Evolutionary conservation across 2,329 filamentous ascomycete species (phyloP).

Genomic region (Cylindrodendrum hubeiense): DNA sequence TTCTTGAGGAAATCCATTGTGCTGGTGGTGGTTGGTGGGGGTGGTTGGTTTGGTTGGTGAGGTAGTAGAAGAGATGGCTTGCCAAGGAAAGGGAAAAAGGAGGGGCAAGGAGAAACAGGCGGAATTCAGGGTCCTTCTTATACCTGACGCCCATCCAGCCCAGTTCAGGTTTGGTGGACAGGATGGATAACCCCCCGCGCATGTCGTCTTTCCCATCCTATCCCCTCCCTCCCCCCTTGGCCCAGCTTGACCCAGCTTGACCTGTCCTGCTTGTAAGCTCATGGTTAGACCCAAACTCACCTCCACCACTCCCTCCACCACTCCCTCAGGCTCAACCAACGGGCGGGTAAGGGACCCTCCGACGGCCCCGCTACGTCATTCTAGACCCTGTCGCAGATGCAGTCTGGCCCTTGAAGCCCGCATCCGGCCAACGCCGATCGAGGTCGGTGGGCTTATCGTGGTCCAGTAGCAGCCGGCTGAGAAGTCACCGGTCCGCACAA

Average conservation of each 20-base stretch:
- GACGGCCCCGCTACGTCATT: constrained; percentile 39
- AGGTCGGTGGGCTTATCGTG: constrained; percentile 10
- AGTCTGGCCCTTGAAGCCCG: background rate
- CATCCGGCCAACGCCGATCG: constrained; percentile 9
- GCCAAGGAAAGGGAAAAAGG: background rate
- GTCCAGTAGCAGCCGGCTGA: constrained; percentile 10
- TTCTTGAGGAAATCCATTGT: constrained; percentile 57
- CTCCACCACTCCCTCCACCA: constrained; percentile 8
- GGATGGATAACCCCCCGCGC: background rate
- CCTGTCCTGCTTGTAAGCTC: background rate
- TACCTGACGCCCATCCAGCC: constrained; percentile 13
- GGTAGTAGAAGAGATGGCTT: constrained; percentile 2
- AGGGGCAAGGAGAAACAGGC: background rate
- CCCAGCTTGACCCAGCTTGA: background rate
- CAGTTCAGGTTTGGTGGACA: background rate
- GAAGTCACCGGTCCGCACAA: constrained; percentile 17
- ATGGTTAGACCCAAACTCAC: constrained; percentile 18
- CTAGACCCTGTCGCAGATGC: constrained; percentile 30
- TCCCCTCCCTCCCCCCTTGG: constrained; percentile 18
- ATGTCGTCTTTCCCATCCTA: constrained; percentile 12
- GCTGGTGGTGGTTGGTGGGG: constrained; percentile 18
- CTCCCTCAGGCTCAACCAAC: constrained; percentile 4
- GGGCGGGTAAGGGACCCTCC: background rate
- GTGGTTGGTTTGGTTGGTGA: background rate
- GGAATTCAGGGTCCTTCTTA: constrained; percentile 32